A percentile compares a stretch with the other conserved stretches of the same genome.
Conservation (phyloP, 495 filamentous ascomycete genomes). For the Neurospora sublineolata region DNA sequence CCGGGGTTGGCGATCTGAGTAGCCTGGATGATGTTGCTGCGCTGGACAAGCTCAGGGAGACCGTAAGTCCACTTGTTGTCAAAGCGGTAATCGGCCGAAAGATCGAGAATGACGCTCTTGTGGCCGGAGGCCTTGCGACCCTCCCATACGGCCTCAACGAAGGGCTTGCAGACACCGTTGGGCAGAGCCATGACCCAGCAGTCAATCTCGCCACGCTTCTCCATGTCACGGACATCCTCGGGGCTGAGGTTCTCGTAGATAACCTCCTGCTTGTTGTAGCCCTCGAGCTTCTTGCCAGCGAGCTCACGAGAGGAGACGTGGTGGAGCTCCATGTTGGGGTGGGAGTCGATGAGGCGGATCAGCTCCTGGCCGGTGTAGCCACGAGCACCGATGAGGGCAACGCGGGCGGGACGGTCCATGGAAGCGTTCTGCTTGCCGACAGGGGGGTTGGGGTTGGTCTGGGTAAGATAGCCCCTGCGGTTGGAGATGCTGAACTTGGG, state of each 20-base stretch:
- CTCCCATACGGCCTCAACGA: slow-evolving; percentile 80
- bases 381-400: slow-evolving; percentile 89
- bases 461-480: slow-evolving; percentile 47
- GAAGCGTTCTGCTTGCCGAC: slow-evolving; percentile 85
- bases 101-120: slow-evolving; percentile 78
- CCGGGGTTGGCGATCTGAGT: slow-evolving; percentile 89
- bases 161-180: slow-evolving; percentile 94
- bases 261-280: slow-evolving; percentile 87
- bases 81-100: slow-evolving; percentile 94
- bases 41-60: slow-evolving; percentile 75
- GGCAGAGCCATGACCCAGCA: slow-evolving; percentile 98
- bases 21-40: slow-evolving; percentile 66
- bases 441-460: slow-evolving; percentile 95
- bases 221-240: slow-evolving; percentile 86
- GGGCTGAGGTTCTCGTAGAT: slow-evolving; percentile 83
- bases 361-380: slow-evolving; percentile 94
- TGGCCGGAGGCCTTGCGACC: slow-evolving; percentile 43
- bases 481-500: slow-evolving; percentile 17
- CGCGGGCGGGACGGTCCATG: slow-evolving; percentile 66
- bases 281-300: slow-evolving; percentile 78
- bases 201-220: slow-evolving; percentile 83
- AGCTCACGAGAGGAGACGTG: slow-evolving; percentile 94
- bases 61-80: slow-evolving; percentile 88
- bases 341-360: slow-evolving; percentile 76
- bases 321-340: slow-evolving; percentile 88